Conservation (phyloP, 352 stramenopile genomes). For the Pythium apleroticum region DNA sequence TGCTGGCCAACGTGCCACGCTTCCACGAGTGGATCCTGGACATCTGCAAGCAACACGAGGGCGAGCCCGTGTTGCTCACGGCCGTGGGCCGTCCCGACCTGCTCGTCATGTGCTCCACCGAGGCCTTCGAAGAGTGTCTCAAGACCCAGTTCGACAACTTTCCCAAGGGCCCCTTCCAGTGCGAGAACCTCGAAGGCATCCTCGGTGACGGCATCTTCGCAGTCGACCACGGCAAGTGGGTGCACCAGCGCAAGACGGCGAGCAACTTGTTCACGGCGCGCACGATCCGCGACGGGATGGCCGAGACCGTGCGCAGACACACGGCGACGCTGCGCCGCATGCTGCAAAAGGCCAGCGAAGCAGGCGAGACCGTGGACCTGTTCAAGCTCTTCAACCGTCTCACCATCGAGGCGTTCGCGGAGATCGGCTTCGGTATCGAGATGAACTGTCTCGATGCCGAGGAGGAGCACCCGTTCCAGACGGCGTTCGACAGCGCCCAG, state of each 20-base stretch:
- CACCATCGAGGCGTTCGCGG: conserved; percentile 52
- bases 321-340: conserved; percentile 31
- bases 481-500: conserved; percentile 41
- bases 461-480: conserved; percentile 53
- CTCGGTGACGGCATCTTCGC: conserved; percentile 43
- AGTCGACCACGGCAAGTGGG: conserved; percentile 41
- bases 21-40: conserved; percentile 23
- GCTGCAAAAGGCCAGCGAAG: conserved; percentile 8
- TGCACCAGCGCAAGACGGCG: conserved; percentile 52
- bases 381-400: conserved; percentile 46
- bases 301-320: conserved; percentile 33
- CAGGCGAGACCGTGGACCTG: conserved; percentile 33
- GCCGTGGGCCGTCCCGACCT: conserved; percentile 9
- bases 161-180: conserved; percentile 35
- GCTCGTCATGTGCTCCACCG: conserved; percentile 6
- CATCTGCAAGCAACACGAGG: conserved; percentile 9
- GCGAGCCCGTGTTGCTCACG: conserved; percentile 6
- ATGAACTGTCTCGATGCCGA: conserved; percentile 45
- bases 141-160: conserved; percentile 40
- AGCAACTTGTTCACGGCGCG: conserved; percentile 54
- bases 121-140: conserved; percentile 28
- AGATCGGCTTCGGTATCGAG: conserved; percentile 55
- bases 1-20: neutral
- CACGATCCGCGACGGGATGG: conserved; percentile 47
- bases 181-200: conserved; percentile 31